A percentile compares a stretch with the other conserved stretches of the same genome.
Conservation (phyloP, 305 asterid genomes). For the Salvia sclarea region DNA sequence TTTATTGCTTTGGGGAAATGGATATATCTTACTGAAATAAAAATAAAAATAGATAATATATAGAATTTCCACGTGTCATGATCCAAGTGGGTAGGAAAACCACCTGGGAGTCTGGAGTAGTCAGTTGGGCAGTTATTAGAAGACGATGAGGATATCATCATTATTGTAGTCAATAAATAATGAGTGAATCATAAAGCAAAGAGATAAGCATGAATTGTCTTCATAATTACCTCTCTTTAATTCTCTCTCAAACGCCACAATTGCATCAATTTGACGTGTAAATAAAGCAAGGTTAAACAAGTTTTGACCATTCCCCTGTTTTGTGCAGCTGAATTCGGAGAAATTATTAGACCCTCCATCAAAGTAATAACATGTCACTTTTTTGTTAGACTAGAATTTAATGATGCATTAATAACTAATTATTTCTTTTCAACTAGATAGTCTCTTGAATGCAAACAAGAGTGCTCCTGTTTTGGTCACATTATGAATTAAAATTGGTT, state of each 20-base stretch:
- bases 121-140: slow-evolving; percentile 30
- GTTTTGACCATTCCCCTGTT: slow-evolving; percentile 1
- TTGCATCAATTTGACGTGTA: slow-evolving; percentile 16
- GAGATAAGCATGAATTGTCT: slow-evolving; percentile 40
- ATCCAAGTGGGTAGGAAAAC: not conserved
- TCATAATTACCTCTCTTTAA: slow-evolving; percentile 28
- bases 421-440: not conserved
- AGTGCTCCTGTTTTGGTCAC: too few species aligned
- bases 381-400: not conserved
- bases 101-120: slow-evolving; percentile 14
- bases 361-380: not conserved
- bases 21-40: too few species aligned
- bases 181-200: slow-evolving; percentile 34
- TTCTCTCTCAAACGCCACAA: not conserved
- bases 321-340: slow-evolving; percentile 16
- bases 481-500: too few species aligned
- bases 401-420: not conserved
- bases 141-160: not conserved
- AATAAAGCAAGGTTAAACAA: not conserved
- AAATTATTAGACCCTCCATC: not conserved
- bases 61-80: not conserved
- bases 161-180: slow-evolving; percentile 9
- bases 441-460: not conserved
- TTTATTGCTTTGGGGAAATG: too few species aligned
- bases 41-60: too few species aligned